Base-by-base conservation (phyloP, 148 eudicot genomes). In the Chenopodium formosanum region DNA sequence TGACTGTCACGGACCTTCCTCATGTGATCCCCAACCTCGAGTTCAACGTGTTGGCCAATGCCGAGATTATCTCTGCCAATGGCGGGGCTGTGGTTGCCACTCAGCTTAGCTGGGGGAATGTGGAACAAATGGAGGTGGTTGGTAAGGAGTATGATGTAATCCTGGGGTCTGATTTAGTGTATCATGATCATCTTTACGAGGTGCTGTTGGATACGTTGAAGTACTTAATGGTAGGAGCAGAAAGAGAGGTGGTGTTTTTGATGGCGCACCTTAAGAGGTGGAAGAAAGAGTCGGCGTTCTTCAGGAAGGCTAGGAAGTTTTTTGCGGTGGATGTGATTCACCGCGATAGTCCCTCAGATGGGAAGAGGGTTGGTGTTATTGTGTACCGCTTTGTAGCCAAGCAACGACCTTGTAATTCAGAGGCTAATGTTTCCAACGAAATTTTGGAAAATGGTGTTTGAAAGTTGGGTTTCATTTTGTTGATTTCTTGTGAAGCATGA, bases 191-290 rank as follows among this genome's bases (percentile, higher is more conserved):
- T 65, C 87, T 91, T 2, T 94, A 82, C 66, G 91, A 86, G 27
- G 97, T 93, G 14, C 66, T 93, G 88, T 69, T 91, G 74, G 83
- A 88, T 66, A 94, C 97, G 7, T 75, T 93, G 80, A 85, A 79
- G 76, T 93, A 79, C 64, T 88, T 94, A 2, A 46, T 91, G 82
- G 2, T 84, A 34, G 77, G 80, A 2, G 52, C 68, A 64, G 79
- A 79, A 4, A 67, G 78, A 70, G 73, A 83, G 83, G 72, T 78
- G 87, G 85, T 86, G 87, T 95, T 95, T 69, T 34, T 95, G 70
- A 95, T 95, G 98, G 93, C 88, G 76, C 97, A 93, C 84, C 66
- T 91, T 80, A 92, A 87, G 91, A 87, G 98, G 86, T 95, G 98
- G 98, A 93, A 91, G 86, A 95, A 93, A 80, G 97, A 95, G 75